A percentile compares a stretch with the other conserved stretches of the same genome.
Evolutionary conservation across 2,329 filamentous ascomycete genomes (phyloP).

Genomic region (Microdochium bolleyi): DNA sequence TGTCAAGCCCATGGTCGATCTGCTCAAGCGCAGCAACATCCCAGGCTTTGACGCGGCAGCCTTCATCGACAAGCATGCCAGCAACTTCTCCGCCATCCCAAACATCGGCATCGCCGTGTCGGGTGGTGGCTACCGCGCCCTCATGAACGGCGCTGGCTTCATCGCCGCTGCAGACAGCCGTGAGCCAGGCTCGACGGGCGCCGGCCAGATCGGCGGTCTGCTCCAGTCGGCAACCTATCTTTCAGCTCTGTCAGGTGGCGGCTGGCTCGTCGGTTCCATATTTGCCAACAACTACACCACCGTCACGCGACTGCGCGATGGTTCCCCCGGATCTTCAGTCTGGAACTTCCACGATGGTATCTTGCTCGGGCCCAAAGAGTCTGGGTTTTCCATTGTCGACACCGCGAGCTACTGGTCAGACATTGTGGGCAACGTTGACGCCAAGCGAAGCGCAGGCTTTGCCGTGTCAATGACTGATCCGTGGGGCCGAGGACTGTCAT

Average conservation of each 20-base stretch:
- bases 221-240: constrained; percentile 66
- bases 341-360: constrained; percentile 29
- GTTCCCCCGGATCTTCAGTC: constrained; percentile 17
- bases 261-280: constrained; percentile 68
- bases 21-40: constrained; percentile 67
- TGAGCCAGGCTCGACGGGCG: constrained; percentile 48
- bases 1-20: constrained; percentile 63
- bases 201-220: constrained; percentile 59
- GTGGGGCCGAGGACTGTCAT: constrained; percentile 64
- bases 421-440: constrained; percentile 46
- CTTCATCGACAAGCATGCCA: constrained; percentile 60
- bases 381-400: constrained; percentile 14
- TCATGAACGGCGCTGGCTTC: constrained; percentile 63
- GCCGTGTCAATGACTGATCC: constrained; percentile 63
- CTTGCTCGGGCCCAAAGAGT: constrained; percentile 21
- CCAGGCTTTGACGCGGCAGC: constrained; percentile 48
- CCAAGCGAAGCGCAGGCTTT: constrained; percentile 57
- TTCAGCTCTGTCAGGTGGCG: constrained; percentile 66
- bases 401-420: constrained; percentile 49
- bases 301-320: constrained; percentile 30
- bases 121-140: constrained; percentile 64
- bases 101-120: constrained; percentile 59
- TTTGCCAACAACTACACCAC: constrained; percentile 71
- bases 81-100: constrained; percentile 50
- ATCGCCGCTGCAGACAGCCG: constrained; percentile 62